Evolutionary conservation across 106 monocot genomes (phyloP).

Genomic region (Chionographis japonica): DNA sequence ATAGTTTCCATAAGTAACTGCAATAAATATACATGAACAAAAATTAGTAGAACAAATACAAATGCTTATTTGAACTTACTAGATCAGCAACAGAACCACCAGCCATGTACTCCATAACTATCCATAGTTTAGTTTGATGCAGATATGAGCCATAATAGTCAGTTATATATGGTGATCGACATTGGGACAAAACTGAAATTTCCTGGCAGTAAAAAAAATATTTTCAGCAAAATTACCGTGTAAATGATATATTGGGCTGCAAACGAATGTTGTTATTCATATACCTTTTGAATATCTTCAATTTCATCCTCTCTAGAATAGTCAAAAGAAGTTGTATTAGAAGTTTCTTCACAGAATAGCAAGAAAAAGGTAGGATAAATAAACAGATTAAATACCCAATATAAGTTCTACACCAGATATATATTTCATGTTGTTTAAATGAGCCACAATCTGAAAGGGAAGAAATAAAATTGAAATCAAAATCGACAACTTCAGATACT

Average conservation of each 20-base stretch:
- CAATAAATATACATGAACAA: too few species aligned
- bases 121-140: slow-evolving; percentile 90
- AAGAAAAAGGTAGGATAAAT: slow-evolving; percentile 1
- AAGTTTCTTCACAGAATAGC: background rate
- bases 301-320: slow-evolving; percentile 86
- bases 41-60: too few species aligned
- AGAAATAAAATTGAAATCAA: background rate
- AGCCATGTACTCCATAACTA: slow-evolving; percentile 98
- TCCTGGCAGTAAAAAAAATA: slow-evolving; percentile 48
- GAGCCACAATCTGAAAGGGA: background rate
- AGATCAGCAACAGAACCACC: slow-evolving; percentile 95
- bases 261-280: slow-evolving; percentile 4
- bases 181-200: slow-evolving; percentile 90
- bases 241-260: too few species aligned
- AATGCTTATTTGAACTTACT: slow-evolving; percentile 27
- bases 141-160: slow-evolving; percentile 96
- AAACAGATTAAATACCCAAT: background rate
- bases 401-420: too few species aligned
- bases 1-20: too few species aligned
- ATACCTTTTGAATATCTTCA: slow-evolving; percentile 98
- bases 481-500: too few species aligned
- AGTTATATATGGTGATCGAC: slow-evolving; percentile 89
- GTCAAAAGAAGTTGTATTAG: slow-evolving; percentile 1
- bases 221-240: background rate
- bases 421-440: too few species aligned